phyloP scores from a whole-genome alignment of 2,329 filamentous ascomycete genomes.

The Colletotrichum liaoningense region DNA sequence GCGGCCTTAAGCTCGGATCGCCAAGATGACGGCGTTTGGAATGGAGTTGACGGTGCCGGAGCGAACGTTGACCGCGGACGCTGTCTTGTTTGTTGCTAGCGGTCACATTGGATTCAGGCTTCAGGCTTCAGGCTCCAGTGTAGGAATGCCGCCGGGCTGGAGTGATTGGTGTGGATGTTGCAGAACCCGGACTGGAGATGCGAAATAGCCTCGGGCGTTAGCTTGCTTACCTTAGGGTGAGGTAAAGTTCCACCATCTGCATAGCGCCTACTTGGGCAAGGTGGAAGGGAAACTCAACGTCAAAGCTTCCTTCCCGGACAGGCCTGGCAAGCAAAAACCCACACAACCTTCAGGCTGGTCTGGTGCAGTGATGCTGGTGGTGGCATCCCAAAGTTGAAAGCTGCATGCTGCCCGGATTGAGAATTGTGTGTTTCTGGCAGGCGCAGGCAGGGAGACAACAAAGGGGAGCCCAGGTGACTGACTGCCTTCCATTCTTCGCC shows the following conservation, averaged over 20 bases:
- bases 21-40: not conserved
- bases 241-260: not conserved
- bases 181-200: not conserved
- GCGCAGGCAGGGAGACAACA: not conserved
- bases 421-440: not conserved
- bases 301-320: not conserved
- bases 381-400: not conserved
- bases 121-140: not conserved
- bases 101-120: not conserved
- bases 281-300: not conserved
- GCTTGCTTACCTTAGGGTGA: not conserved
- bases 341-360: not conserved
- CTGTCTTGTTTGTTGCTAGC: not conserved
- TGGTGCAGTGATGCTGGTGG: not conserved
- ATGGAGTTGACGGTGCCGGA: not conserved
- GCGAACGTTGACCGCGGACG: not conserved
- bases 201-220: not conserved
- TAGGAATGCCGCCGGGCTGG: not conserved
- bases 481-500: too few relatives aligned
- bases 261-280: not conserved
- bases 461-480: too few relatives aligned
- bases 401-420: not conserved
- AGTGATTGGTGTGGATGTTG: not conserved
- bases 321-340: not conserved
- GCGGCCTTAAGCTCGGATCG: not conserved